phyloP scores from a whole-genome alignment of 148 eudicot genomes.

The Vaccinium vitisidaea region DNA sequence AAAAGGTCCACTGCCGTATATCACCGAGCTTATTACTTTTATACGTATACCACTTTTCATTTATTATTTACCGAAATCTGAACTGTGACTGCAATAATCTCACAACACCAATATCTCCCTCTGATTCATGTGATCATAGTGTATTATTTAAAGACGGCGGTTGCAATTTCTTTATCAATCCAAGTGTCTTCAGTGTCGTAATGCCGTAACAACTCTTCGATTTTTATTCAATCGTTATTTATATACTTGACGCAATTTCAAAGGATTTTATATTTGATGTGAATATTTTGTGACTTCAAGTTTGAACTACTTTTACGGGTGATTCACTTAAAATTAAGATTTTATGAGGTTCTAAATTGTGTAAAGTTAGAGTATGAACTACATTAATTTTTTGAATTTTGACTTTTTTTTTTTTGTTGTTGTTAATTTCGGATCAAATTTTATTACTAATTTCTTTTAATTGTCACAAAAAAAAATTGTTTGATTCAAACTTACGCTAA shows the following conservation, averaged over 20 bases:
- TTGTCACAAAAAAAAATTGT: not conserved
- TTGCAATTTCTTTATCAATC: not conserved
- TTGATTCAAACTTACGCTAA: not conserved
- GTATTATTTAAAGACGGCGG: not conserved
- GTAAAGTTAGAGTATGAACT: not conserved
- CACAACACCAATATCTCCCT: not conserved
- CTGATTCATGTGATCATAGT: constrained; percentile 1
- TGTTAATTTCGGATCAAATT: not conserved
- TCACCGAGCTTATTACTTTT: not conserved
- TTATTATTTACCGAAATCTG: not conserved
- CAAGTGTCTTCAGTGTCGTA: not conserved
- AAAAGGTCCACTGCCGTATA: not conserved
- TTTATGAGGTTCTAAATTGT: not conserved
- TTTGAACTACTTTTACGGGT: not conserved
- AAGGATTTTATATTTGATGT: not conserved
- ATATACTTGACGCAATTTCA: not conserved
- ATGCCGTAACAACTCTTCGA: not conserved
- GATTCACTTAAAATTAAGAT: not conserved
- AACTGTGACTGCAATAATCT: not conserved
- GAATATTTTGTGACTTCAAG: not conserved
- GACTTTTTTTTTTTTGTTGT: not conserved
- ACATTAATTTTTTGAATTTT: not conserved
- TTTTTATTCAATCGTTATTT: not conserved
- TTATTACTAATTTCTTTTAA: not conserved
- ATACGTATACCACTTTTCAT: not conserved